phyloP scores from a whole-genome alignment of 1,284 basidiomycete species.

The Meira miltonrushii region DNA sequence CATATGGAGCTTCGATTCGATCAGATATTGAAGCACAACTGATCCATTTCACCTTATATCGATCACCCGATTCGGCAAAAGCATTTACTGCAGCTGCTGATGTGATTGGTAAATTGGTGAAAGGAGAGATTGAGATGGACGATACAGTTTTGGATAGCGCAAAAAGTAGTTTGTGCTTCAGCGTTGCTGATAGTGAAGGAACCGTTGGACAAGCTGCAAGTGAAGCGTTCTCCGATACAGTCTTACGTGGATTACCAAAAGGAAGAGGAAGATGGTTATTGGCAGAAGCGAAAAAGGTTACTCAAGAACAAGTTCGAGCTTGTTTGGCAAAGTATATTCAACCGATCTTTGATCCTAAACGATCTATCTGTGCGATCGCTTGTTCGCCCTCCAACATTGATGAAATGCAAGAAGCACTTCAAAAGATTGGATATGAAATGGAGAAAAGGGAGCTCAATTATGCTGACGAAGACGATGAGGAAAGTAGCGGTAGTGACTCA shows the following conservation, averaged over 20 bases:
- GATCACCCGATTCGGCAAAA: constrained; percentile 78
- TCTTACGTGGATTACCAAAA: constrained; percentile 35
- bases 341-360: constrained; percentile 74
- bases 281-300: constrained; percentile 60
- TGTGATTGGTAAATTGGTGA: constrained; percentile 50
- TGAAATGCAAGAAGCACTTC: constrained; percentile 66
- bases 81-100: constrained; percentile 73
- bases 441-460: constrained; percentile 67
- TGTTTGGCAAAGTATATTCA: constrained; percentile 72
- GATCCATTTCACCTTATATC: constrained; percentile 67
- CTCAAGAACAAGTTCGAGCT: constrained; percentile 68
- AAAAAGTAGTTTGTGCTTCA: constrained; percentile 82
- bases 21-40: constrained; percentile 77
- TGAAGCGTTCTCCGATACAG: constrained; percentile 34
- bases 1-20: constrained; percentile 80
- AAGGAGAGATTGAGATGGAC: constrained; percentile 22
- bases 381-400: constrained; percentile 75
- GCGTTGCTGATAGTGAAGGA: constrained; percentile 72
- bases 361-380: constrained; percentile 75
- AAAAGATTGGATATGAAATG: constrained; percentile 69
- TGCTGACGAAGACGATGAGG: constrained; percentile 51
- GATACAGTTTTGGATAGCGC: constrained; percentile 53
- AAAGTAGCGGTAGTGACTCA: constrained; percentile 12
- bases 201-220: constrained; percentile 75
- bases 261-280: constrained; percentile 37